Conservation (phyloP, 2,329 filamentous ascomycete genomes). For the Furcasterigmium sp. region DNA sequence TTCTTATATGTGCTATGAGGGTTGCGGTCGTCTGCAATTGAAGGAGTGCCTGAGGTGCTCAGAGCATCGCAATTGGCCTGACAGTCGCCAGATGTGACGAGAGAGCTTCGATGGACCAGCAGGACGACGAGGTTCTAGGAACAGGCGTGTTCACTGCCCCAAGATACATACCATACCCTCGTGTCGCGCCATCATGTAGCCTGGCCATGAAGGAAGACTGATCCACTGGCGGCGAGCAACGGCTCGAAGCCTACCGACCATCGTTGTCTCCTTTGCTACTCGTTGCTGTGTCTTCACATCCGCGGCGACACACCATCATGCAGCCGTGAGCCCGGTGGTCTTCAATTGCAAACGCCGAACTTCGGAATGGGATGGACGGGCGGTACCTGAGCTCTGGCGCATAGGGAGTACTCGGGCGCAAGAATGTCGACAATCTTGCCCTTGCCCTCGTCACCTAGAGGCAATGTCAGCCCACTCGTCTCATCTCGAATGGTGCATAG, state of each 20-base stretch:
- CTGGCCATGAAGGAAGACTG: background rate
- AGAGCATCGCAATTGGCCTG: too few relatives aligned
- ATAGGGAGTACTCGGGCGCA: background rate
- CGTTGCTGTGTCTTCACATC: background rate
- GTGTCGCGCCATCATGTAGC: background rate
- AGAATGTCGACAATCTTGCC: conserved; percentile 3
- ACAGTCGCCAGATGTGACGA: background rate
- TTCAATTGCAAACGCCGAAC: conserved; percentile 1
- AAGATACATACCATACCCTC: background rate
- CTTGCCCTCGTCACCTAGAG: conserved; percentile 2
- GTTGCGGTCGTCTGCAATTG: background rate
- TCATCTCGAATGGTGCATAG: background rate
- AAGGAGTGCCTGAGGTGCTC: background rate
- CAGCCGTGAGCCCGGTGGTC: background rate
- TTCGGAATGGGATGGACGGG: background rate
- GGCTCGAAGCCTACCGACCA: too few relatives aligned
- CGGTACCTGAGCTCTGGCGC: conserved; percentile 1
- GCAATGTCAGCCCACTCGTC: background rate
- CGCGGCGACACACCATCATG: background rate
- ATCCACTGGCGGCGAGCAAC: background rate
- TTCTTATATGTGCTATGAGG: background rate
- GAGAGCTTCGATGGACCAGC: background rate
- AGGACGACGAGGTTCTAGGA: background rate
- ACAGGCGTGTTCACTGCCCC: background rate
- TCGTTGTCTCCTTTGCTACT: too few relatives aligned